Percentiles rank a stretch among this genome's conserved stretches.
Evolutionary conservation across 2,329 filamentous ascomycete species (phyloP).

Genomic region (Penicillium sp.): DNA sequence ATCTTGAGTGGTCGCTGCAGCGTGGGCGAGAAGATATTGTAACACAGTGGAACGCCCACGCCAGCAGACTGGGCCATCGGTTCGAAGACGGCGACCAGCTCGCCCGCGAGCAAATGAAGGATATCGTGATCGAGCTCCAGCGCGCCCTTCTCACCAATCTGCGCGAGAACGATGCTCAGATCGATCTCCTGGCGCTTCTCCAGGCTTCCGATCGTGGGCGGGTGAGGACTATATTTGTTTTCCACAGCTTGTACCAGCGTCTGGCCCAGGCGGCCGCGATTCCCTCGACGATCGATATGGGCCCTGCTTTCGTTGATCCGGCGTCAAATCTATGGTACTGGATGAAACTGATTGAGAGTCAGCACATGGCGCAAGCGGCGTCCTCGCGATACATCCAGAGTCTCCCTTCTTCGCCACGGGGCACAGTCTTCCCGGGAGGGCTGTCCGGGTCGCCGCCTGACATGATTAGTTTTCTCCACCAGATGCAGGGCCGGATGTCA

Average conservation of each 20-base stretch:
- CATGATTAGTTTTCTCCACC: background rate
- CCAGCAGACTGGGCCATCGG: slow-evolving; percentile 34
- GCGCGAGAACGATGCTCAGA: slow-evolving; percentile 29
- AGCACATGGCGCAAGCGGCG: background rate
- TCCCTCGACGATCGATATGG: slow-evolving; percentile 3
- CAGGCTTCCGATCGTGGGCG: slow-evolving; percentile 40
- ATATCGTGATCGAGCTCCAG: slow-evolving; percentile 43
- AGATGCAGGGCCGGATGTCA: background rate
- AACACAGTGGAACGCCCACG: slow-evolving; percentile 38
- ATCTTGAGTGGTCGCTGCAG: slow-evolving; percentile 38
- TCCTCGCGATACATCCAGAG: background rate
- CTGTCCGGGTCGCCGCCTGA: background rate
- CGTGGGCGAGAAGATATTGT: slow-evolving; percentile 39
- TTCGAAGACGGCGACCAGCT: slow-evolving; percentile 40
- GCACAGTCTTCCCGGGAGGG: background rate
- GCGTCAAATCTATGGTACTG: slow-evolving; percentile 2
- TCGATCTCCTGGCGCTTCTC: slow-evolving; percentile 37
- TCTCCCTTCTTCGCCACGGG: background rate
- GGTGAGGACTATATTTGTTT: slow-evolving; percentile 35
- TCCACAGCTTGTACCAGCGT: slow-evolving; percentile 21
- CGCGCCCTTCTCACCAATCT: slow-evolving; percentile 37
- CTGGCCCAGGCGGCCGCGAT: slow-evolving; percentile 23
- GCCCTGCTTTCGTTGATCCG: background rate
- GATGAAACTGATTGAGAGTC: slow-evolving; percentile 1
- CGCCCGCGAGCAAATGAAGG: slow-evolving; percentile 42